Conservation (phyloP, 2,329 filamentous ascomycete species). For the Fusarium poae region DNA sequence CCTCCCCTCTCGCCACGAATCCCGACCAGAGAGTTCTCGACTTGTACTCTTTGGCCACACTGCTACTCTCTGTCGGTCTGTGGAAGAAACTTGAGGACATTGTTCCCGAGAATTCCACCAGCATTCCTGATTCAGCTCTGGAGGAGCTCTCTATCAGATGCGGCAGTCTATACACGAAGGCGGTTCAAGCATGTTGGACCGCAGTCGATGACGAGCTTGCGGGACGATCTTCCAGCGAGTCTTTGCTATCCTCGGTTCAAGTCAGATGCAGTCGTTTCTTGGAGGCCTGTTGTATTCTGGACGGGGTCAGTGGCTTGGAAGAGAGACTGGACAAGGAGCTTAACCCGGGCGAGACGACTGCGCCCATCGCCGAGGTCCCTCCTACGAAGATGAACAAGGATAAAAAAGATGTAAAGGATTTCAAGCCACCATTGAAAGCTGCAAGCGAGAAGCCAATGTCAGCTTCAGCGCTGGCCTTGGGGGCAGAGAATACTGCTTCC, state of each 20-base stretch:
- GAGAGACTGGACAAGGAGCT: slow-evolving; percentile 65
- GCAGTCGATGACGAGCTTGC: slow-evolving; percentile 74
- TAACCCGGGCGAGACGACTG: slow-evolving; percentile 43
- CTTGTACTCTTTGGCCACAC: slow-evolving; percentile 78
- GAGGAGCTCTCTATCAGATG: slow-evolving; percentile 75
- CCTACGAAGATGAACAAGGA: slow-evolving; percentile 35
- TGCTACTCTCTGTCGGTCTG: slow-evolving; percentile 80
- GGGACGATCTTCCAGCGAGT: slow-evolving; percentile 61
- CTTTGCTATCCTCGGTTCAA: slow-evolving; percentile 67
- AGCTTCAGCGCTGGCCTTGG: slow-evolving; percentile 7
- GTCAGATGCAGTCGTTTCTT: slow-evolving; percentile 68
- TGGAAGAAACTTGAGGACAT: slow-evolving; percentile 76
- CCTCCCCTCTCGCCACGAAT: slow-evolving; percentile 62
- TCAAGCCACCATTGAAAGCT: slow-evolving; percentile 13
- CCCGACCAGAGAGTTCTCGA: slow-evolving; percentile 72
- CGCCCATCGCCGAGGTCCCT: not conserved
- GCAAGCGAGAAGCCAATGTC: slow-evolving; percentile 38
- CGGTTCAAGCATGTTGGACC: slow-evolving; percentile 77
- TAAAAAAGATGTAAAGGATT: slow-evolving; percentile 25
- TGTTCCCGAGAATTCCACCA: slow-evolving; percentile 59
- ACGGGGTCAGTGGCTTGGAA: slow-evolving; percentile 69
- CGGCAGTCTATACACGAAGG: slow-evolving; percentile 80
- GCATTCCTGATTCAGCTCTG: slow-evolving; percentile 71
- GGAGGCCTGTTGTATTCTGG: slow-evolving; percentile 71
- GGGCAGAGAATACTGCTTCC: slow-evolving; percentile 1